Conservation (phyloP, 2,329 filamentous ascomycete species). For the Metarhizium humberi region DNA sequence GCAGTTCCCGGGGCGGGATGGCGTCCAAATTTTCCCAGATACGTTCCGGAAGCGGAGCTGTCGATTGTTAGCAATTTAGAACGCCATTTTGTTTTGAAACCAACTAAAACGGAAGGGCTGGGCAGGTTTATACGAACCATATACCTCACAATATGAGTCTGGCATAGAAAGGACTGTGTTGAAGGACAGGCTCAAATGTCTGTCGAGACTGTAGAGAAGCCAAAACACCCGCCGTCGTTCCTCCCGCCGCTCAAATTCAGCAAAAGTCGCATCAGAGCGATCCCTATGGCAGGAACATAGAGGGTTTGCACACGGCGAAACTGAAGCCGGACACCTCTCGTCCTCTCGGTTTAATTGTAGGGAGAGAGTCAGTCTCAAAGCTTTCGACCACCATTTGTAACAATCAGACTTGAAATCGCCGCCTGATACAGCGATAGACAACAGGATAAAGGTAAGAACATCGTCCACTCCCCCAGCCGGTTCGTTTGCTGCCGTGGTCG, state of each 20-base stretch:
- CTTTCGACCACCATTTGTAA: conserved; percentile 37
- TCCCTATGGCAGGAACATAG: conserved; percentile 21
- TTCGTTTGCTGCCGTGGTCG: conserved; percentile 23
- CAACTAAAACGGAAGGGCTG: too few species aligned
- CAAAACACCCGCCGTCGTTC: conserved; percentile 38
- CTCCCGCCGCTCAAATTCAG: conserved; percentile 31
- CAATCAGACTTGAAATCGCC: conserved; percentile 39
- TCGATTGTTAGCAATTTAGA: not conserved
- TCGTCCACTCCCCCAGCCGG: conserved; percentile 28
- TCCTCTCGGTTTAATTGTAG: conserved; percentile 30
- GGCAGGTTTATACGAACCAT: conserved; percentile 15
- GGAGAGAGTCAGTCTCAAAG: conserved; percentile 26
- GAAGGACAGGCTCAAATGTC: conserved; percentile 37
- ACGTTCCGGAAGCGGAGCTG: conserved; percentile 29
- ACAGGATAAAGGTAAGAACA: conserved; percentile 34
- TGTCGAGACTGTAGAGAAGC: conserved; percentile 36
- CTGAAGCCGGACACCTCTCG: conserved; percentile 19
- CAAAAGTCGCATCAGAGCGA: conserved; percentile 14
- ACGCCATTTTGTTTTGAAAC: too few species aligned
- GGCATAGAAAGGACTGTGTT: conserved; percentile 33
- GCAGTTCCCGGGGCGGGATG: conserved; percentile 19
- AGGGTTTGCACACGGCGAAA: conserved; percentile 21
- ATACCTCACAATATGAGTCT: conserved; percentile 35
- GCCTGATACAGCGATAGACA: conserved; percentile 36
- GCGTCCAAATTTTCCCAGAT: conserved; percentile 30